Conservation (phyloP, 2,329 filamentous ascomycete species). For the Penicillium concentricum region DNA sequence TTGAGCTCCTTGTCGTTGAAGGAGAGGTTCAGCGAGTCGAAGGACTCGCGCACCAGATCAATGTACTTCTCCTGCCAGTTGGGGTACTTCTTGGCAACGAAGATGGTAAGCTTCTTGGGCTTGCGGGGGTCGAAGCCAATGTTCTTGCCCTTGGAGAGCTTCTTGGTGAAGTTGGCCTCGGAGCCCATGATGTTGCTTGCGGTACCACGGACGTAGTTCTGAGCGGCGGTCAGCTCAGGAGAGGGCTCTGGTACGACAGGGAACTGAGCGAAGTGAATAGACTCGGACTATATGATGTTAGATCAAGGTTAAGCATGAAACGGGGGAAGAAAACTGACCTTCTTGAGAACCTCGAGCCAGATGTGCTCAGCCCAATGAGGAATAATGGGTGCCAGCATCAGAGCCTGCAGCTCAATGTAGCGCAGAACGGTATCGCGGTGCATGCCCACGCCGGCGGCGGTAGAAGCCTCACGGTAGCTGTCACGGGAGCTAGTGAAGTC, state of each 20-base stretch:
- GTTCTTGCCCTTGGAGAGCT: constrained; percentile 88
- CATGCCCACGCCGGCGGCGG: constrained; percentile 77
- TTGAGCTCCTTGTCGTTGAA: constrained; percentile 80
- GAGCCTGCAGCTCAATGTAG: constrained; percentile 83
- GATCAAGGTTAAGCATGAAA: background rate
- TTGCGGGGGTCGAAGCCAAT: constrained; percentile 83
- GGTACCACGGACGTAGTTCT: constrained; percentile 75
- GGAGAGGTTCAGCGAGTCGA: constrained; percentile 60
- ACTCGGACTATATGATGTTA: constrained; percentile 51
- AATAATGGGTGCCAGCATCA: constrained; percentile 78
- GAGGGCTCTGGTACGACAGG: constrained; percentile 67
- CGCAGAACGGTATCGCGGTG: constrained; percentile 75
- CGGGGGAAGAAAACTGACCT: constrained; percentile 35
- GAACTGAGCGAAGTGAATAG: constrained; percentile 77
- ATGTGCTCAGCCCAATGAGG: constrained; percentile 95
- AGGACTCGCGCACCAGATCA: constrained; percentile 70
- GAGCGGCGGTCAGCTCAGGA: constrained; percentile 69
- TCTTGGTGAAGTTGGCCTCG: constrained; percentile 73
- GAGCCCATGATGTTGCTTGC: constrained; percentile 79
- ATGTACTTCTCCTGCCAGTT: constrained; percentile 91
- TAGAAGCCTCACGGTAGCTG: constrained; percentile 82
- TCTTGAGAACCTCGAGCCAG: constrained; percentile 86
- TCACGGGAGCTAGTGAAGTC: constrained; percentile 87
- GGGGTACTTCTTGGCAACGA: constrained; percentile 75
- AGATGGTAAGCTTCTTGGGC: constrained; percentile 88